phyloP scores from a whole-genome alignment of 2,329 filamentous ascomycete genomes.

The Colletotrichum tamarilloi region DNA sequence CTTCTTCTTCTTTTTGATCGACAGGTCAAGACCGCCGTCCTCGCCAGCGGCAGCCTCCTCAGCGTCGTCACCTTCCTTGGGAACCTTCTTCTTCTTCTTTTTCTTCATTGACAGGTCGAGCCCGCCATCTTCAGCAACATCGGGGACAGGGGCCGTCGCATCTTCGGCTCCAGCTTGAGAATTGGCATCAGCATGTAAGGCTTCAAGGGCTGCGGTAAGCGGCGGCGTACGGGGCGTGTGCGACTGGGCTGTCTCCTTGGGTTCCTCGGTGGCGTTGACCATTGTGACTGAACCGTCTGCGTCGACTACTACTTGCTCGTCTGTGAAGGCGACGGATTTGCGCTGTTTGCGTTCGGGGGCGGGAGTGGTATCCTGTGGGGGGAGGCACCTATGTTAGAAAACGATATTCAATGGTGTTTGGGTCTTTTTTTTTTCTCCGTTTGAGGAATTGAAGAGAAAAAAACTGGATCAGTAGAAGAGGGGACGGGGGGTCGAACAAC shows the following conservation, averaged over 20 bases:
- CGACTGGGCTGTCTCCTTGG: constrained; percentile 84
- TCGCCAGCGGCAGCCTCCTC: constrained; percentile 56
- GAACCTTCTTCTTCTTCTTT: constrained; percentile 82
- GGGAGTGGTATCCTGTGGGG: constrained; percentile 34
- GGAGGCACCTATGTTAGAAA: constrained; percentile 21
- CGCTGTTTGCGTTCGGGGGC: constrained; percentile 75
- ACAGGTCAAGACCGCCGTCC: constrained; percentile 66
- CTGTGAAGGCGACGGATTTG: constrained; percentile 94
- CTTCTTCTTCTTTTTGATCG: constrained; percentile 90
- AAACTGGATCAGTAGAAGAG: not conserved
- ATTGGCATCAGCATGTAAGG: constrained; percentile 63
- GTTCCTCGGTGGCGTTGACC: constrained; percentile 77
- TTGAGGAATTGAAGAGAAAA: not conserved
- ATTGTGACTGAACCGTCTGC: constrained; percentile 87
- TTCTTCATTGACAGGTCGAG: constrained; percentile 70
- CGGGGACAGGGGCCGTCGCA: constrained; percentile 46
- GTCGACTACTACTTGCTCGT: constrained; percentile 88
- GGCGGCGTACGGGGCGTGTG: constrained; percentile 77
- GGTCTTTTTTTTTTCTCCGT: not conserved
- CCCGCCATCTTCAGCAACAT: constrained; percentile 69
- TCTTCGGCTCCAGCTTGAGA: constrained; percentile 53
- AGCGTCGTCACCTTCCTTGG: constrained; percentile 63
- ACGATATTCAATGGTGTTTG: not conserved
- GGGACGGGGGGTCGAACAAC: constrained; percentile 21
- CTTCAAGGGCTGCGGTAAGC: constrained; percentile 64